These are phyloP conservation scores for Forsythia viridissima DNA, from an alignment of 257 asterid genomes.

Conservation along the genomic window DNA sequence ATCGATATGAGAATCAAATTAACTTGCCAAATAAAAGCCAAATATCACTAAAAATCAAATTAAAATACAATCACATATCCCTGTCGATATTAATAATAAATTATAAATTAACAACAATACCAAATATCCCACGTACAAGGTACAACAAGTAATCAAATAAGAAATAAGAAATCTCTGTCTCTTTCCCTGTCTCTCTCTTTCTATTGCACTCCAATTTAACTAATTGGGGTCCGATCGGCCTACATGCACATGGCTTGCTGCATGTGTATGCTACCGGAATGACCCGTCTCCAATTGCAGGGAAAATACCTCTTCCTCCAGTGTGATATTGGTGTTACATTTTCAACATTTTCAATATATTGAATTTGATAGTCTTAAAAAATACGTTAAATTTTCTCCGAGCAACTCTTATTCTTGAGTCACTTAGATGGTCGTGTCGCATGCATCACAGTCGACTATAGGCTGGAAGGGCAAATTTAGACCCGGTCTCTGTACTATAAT, in stretches of 20 bases:
- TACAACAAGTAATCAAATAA: not conserved
- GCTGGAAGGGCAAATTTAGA: too few relatives aligned
- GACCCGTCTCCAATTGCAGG: not conserved
- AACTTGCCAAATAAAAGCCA: not conserved
- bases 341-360: not conserved
- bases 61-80: not conserved
- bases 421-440: not conserved
- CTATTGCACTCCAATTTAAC: not conserved
- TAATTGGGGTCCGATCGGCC: not conserved
- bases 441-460: not conserved
- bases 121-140: not conserved
- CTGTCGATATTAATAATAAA: not conserved
- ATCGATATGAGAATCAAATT: not conserved
- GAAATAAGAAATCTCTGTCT: not conserved
- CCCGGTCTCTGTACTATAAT: too few relatives aligned
- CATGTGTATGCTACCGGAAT: not conserved
- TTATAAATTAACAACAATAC: not conserved
- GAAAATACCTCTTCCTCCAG: not conserved
- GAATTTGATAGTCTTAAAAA: not conserved
- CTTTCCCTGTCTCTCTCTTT: not conserved
- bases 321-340: not conserved
- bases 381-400: not conserved
- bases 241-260: not conserved
- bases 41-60: not conserved
- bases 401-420: not conserved